Percentiles rank a stretch among this genome's conserved stretches.
Conservation (phyloP, 2,329 filamentous ascomycete species). For the Lojkania enalia region DNA sequence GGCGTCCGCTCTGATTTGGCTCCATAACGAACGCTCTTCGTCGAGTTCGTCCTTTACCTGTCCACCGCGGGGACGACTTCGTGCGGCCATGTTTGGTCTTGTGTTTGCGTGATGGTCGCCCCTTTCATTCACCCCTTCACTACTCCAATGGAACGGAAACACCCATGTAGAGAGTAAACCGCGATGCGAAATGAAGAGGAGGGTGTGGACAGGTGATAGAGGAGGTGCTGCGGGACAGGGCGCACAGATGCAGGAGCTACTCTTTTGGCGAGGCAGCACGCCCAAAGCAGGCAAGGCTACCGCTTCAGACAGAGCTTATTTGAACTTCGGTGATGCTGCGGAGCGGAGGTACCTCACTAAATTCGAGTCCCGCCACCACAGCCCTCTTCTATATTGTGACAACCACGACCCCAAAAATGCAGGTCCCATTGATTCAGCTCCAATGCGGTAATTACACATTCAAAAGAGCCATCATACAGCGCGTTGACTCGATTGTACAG, state of each 20-base stretch:
- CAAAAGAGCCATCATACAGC: conserved; percentile 12
- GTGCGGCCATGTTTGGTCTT: conserved; percentile 55
- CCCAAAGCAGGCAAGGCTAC: not conserved
- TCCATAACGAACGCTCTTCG: conserved; percentile 55
- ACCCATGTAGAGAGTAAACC: not conserved
- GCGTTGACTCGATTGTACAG: conserved; percentile 52
- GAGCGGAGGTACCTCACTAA: not conserved
- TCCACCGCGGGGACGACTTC: conserved; percentile 48
- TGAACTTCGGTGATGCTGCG: not conserved
- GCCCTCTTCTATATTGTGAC: not conserved
- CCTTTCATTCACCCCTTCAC: not conserved
- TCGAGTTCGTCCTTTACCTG: conserved; percentile 55
- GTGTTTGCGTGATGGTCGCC: not conserved
- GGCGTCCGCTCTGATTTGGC: conserved; percentile 50
- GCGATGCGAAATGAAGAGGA: not conserved
- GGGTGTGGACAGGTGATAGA: not conserved
- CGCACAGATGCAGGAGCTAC: not conserved
- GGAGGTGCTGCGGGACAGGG: conserved; percentile 1
- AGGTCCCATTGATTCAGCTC: conserved; percentile 79
- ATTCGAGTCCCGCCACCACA: no score
- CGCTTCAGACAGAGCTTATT: not conserved
- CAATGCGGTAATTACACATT: conserved; percentile 63
- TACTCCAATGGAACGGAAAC: not conserved
- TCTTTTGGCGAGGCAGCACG: not conserved
- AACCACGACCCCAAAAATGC: conserved; percentile 29